Evolutionary conservation across 192 early-diverging fungal genomes (phyloP), one percentile per base, ranked within the genome.

Genomic region (Glomus cerebriforme): DNA sequence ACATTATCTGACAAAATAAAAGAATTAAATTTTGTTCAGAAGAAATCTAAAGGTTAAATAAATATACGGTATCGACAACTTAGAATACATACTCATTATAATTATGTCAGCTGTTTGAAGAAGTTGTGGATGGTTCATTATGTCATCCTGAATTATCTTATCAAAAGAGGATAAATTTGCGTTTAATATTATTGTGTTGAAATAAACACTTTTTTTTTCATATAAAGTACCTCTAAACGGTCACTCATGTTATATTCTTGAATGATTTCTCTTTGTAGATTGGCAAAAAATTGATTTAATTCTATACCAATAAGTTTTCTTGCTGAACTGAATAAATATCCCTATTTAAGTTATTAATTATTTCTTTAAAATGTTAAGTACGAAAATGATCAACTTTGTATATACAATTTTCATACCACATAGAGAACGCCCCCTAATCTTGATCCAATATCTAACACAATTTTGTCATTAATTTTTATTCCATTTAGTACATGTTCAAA

Each of bases 391-490:
- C 5, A 37, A 32, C n/a, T n/a, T n/a, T n/a, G n/a, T 22, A 75
- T 26, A 17, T 13, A 27, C 37, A 17, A 26, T 45, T 65, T 15
- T n/a, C 59, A 35, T 82, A 87, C 87, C 35, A 83, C 75, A 80
- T 90, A 90, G 24, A 90, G 79, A 5, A 89, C 88, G 32, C 89
- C 87, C 6, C 90, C 90, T 34, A 88, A 65, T 60, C 90, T 81
- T 15, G 90, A 91, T 26, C 90, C 90, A 68, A 91, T 86, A 80
- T 91, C 90, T 19, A 91, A 75, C 39, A 91, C 80, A 22, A 83
- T 81, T 71, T 88, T 89, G 49, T 79, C 82, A 62, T 85, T 82
- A 12, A 63, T 71, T 62, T 82, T 10, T 12, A 43, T 43, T 43
- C 39, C 39, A 43, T 43, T 43, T 43, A 43, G 10, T 12, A 13